Conservation (phyloP, 768 basidiomycete genomes). For the Nidularia sp. region DNA sequence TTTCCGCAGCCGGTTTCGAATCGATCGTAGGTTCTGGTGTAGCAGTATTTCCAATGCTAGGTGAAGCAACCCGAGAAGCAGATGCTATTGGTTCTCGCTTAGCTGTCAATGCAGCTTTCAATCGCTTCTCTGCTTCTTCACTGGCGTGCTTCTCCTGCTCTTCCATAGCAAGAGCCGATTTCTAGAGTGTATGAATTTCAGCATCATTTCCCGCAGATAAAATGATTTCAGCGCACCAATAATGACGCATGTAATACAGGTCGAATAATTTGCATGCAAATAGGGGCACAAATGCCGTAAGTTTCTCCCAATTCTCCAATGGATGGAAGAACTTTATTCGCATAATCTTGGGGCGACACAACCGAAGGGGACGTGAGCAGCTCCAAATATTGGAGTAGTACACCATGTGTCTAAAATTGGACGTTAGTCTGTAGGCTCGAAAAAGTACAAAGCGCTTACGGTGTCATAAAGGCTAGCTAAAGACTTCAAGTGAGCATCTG, state of each 20-base stretch:
- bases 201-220: background rate
- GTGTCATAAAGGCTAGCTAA: constrained; percentile 85
- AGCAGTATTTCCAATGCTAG: constrained; percentile 30
- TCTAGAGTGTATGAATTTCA: constrained; percentile 28
- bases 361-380: constrained; percentile 73
- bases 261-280: constrained; percentile 93
- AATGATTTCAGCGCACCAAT: constrained; percentile 39
- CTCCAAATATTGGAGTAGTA: constrained; percentile 89
- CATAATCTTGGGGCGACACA: constrained; percentile 68
- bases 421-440: constrained; percentile 8
- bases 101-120: constrained; percentile 76
- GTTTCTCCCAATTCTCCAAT: constrained; percentile 66
- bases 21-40: constrained; percentile 19
- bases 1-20: constrained; percentile 18
- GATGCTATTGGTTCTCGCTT: constrained; percentile 64
- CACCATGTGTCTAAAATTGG: constrained; percentile 74
- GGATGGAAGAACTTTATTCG: constrained; percentile 68
- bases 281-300: constrained; percentile 79
- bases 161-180: constrained; percentile 56
- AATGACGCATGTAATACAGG: constrained; percentile 68
- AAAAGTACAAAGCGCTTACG: constrained; percentile 43
- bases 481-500: constrained; percentile 79
- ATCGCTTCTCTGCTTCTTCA: constrained; percentile 75
- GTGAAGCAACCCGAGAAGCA: constrained; percentile 62
- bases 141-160: constrained; percentile 67